phyloP scores from a whole-genome alignment of 768 basidiomycete species.

The Calocybe cyanea region DNA sequence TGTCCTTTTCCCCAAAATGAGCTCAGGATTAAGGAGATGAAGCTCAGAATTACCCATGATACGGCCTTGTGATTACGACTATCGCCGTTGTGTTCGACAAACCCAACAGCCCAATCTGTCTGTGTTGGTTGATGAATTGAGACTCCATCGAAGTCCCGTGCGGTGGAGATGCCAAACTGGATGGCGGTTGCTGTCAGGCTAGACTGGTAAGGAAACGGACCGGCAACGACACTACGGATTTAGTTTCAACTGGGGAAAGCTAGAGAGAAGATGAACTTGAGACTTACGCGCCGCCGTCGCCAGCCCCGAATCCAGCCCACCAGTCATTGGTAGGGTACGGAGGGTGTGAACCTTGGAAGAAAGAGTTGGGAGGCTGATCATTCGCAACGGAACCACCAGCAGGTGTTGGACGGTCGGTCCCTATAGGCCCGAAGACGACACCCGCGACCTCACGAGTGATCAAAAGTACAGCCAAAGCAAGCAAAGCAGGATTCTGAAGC shows the following conservation, averaged over 20 bases:
- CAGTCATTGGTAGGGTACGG: constrained; percentile 32
- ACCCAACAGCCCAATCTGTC: constrained; percentile 29
- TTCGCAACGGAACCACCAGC: constrained; percentile 23
- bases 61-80: constrained; percentile 27
- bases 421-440: constrained; percentile 23
- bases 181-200: constrained; percentile 21
- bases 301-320: constrained; percentile 31
- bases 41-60: constrained; percentile 21
- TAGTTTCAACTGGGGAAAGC: not conserved
- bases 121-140: constrained; percentile 29
- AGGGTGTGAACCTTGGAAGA: constrained; percentile 29
- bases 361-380: constrained; percentile 26
- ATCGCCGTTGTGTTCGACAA: constrained; percentile 27
- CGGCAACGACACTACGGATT: constrained; percentile 22
- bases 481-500: constrained; percentile 7
- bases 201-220: constrained; percentile 30
- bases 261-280: not conserved
- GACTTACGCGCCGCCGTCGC: constrained; percentile 21
- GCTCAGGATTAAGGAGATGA: not conserved
- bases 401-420: constrained; percentile 20
- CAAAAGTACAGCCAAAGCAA: constrained; percentile 8
- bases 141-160: constrained; percentile 26
- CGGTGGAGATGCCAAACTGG: constrained; percentile 27
- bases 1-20: constrained; percentile 18
- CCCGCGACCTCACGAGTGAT: constrained; percentile 7